Percentiles rank a stretch among this genome's conserved stretches.
Conservation (phyloP, 2,329 filamentous ascomycete genomes). For the Emydomyces testavorans region DNA sequence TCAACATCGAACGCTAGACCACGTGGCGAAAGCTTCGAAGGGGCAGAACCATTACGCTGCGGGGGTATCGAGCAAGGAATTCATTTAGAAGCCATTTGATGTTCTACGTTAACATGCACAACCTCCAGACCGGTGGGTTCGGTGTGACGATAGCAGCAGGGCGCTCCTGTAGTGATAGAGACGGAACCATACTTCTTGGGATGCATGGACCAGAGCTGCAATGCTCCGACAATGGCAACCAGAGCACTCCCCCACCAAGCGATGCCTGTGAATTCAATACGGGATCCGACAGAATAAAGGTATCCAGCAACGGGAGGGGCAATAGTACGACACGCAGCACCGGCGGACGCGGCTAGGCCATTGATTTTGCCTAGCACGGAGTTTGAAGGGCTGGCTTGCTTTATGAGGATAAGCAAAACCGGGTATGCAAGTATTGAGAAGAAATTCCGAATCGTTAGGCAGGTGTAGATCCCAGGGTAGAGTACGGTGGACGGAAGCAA, state of each 20-base stretch:
- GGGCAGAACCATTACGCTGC: not conserved
- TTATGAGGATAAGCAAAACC: conserved; percentile 58
- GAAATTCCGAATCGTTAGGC: conserved; percentile 53
- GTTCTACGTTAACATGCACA: conserved; percentile 14
- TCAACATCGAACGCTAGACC: no score
- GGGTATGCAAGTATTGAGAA: conserved; percentile 59
- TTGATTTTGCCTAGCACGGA: conserved; percentile 59
- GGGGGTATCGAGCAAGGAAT: conserved; percentile 4
- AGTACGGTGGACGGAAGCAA: conserved; percentile 45
- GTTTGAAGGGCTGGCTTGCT: conserved; percentile 55
- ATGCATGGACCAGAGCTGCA: conserved; percentile 47
- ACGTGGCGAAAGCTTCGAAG: no score
- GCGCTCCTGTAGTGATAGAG: conserved; percentile 23
- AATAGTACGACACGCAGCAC: conserved; percentile 58
- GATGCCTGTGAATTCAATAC: conserved; percentile 48
- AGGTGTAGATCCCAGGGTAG: conserved; percentile 54
- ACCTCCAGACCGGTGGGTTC: conserved; percentile 6
- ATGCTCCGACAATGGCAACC: conserved; percentile 45
- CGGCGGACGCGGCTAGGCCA: conserved; percentile 58
- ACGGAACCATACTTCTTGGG: conserved; percentile 37
- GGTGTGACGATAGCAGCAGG: conserved; percentile 10
- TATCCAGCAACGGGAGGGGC: conserved; percentile 57
- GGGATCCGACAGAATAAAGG: conserved; percentile 51
- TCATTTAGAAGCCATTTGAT: not conserved
- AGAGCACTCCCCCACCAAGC: conserved; percentile 51